These are phyloP conservation scores for Apiotrichum sp. DNA, from an alignment of 1,284 basidiomycete genomes.

Conservation along the genomic window DNA sequence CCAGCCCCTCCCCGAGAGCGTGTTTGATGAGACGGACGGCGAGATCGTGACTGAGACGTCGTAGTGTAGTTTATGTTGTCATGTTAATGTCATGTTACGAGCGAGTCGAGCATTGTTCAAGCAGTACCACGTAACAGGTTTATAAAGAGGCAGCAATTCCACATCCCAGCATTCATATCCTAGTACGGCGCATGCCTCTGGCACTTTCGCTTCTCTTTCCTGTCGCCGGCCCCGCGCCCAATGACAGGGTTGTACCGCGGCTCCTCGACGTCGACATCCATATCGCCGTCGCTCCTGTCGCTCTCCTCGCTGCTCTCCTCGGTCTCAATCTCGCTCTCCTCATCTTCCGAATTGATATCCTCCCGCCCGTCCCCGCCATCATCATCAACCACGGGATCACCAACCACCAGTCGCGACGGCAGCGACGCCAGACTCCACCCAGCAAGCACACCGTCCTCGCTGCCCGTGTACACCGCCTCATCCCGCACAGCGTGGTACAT, in stretches of 20 bases:
- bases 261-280: not conserved
- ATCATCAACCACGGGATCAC: constrained; percentile 40
- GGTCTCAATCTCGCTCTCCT: constrained; percentile 39
- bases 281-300: constrained; percentile 1
- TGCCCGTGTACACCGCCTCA: constrained; percentile 46
- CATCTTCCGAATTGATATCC: constrained; percentile 27
- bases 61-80: not conserved
- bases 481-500: constrained; percentile 41
- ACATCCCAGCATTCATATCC: not conserved
- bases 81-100: not conserved
- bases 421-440: constrained; percentile 42
- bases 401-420: constrained; percentile 23
- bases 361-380: constrained; percentile 34
- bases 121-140: too few species aligned
- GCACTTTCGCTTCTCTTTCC: constrained; percentile 2
- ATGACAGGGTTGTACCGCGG: constrained; percentile 4
- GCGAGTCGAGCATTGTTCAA: too few species aligned
- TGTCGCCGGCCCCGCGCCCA: not conserved
- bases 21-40: constrained; percentile 20
- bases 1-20: constrained; percentile 10
- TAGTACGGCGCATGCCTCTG: constrained; percentile 19
- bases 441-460: constrained; percentile 46
- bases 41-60: constrained; percentile 5
- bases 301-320: constrained; percentile 21
- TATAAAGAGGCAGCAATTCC: too few species aligned